Base-by-base conservation (phyloP, 2,329 filamentous ascomycete species). In the Phoma sp. region DNA sequence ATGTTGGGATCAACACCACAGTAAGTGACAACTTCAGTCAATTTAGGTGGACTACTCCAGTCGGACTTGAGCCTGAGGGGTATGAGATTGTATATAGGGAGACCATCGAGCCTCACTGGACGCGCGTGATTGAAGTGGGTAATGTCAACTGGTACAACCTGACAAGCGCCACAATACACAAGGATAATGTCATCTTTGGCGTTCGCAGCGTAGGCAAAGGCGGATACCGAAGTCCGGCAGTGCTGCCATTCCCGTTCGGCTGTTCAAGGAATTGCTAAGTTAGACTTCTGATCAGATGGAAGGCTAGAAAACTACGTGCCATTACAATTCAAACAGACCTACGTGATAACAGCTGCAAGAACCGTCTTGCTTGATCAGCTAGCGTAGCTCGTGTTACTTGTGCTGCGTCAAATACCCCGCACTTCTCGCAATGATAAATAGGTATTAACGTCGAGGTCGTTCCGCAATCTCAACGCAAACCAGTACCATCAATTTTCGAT, bases 111-210 rank as follows among this genome's bases (percentile, higher is more conserved):
- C 76, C 80, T 43, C 77, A 80, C 50, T 83, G 80, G 80, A 79
- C 77, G 18, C 74, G 78, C 49, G 69, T 74, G 1, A 61, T 80
- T 10, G 72, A 77, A 51, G 80, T 83, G 2, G 81, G 81, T 0
- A 66, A 77, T 18, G 77, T 78, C 3, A 60, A 50, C 7, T 62
- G 62, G 60, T 65, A 62, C 1, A 73, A 74, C 3, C 72, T 71
- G 34, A 78, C 74, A 7, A 80, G 73, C 9, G 70, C 84, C 3
- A 63, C 74, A 5, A 64, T 84, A 57, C 80, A 77, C 50, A 84
- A 83, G 68, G 83, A 85, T 56, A 82, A 83, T 64, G 78, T 83
- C 20, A 74, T 82, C 14, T 83, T 84, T 69, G 82, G 83, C 0
- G 73, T 84, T 0, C 69, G 82, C 53, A 76, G 79, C 38, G 78